These are phyloP conservation scores for Nemania abortiva DNA, from an alignment of 2,329 filamentous ascomycete genomes.

Conservation along the genomic window DNA sequence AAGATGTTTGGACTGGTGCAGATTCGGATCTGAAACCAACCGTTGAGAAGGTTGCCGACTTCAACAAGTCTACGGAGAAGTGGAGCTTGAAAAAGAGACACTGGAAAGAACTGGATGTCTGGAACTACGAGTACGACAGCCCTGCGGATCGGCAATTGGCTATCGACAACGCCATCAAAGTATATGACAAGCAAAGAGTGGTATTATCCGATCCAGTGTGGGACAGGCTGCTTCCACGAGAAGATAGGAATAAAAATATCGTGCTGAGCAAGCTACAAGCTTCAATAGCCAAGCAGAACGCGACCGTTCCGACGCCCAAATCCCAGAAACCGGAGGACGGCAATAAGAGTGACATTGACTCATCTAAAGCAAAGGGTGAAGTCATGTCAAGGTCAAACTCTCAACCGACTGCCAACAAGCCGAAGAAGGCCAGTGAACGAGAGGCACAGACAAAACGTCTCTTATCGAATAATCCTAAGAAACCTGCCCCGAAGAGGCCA, in stretches of 20 bases:
- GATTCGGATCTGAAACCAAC: conserved; percentile 66
- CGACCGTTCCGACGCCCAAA: conserved; percentile 61
- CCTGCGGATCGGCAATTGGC: conserved; percentile 68
- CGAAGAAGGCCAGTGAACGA: conserved; percentile 68
- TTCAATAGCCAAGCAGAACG: conserved; percentile 66
- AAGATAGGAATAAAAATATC: conserved; percentile 70
- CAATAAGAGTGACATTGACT: conserved; percentile 57
- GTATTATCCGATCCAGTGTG: conserved; percentile 68
- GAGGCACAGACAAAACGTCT: conserved; percentile 69
- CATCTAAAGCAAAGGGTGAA: conserved; percentile 56
- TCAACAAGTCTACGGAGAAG: conserved; percentile 61
- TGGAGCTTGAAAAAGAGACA: conserved; percentile 68
- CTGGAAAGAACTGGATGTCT: conserved; percentile 75
- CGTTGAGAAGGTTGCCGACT: conserved; percentile 70
- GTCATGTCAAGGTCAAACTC: conserved; percentile 64
- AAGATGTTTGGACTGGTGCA: conserved; percentile 63
- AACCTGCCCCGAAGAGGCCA: conserved; percentile 57
- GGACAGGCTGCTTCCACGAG: conserved; percentile 69
- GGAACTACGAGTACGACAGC: conserved; percentile 68
- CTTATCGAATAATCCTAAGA: conserved; percentile 59
- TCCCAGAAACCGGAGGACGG: conserved; percentile 64
- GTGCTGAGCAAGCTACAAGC: conserved; percentile 72
- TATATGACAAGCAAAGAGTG: conserved; percentile 70
- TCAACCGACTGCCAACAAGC: conserved; percentile 62
- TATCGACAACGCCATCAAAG: conserved; percentile 70